A percentile compares a stretch with the other conserved stretches of the same genome.
phyloP scores from a whole-genome alignment of 768 basidiomycete species.

The Artomyces pyxidatus region DNA sequence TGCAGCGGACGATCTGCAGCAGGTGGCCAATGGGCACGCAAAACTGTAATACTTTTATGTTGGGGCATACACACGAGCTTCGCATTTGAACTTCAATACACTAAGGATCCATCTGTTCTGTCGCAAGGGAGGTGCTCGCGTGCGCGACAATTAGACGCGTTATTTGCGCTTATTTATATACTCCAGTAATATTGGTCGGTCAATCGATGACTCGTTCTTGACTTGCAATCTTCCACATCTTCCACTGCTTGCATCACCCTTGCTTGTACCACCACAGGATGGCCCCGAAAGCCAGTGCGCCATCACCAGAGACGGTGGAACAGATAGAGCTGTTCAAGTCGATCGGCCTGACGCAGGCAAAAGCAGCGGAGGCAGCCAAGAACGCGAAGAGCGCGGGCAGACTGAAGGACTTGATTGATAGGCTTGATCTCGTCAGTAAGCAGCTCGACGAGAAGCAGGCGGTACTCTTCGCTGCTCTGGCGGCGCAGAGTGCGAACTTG shows the following conservation, averaged over 20 bases:
- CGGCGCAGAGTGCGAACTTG: constrained; percentile 57
- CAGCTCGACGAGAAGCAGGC: constrained; percentile 71
- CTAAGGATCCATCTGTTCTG: neutral
- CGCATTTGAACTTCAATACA: neutral
- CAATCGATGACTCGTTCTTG: constrained; percentile 3
- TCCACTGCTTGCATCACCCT: neutral
- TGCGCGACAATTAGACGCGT: neutral
- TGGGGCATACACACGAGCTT: too few relatives aligned
- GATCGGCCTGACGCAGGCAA: constrained; percentile 67
- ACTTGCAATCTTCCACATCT: neutral
- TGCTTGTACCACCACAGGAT: too few relatives aligned
- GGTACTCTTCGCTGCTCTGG: constrained; percentile 57
- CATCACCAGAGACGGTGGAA: constrained; percentile 28
- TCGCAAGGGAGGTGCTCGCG: neutral
- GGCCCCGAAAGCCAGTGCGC: neutral
- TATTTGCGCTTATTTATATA: constrained; percentile 1
- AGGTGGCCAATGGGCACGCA: too few relatives aligned
- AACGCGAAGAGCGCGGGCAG: constrained; percentile 67
- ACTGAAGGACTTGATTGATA: constrained; percentile 62
- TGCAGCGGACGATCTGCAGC: neutral
- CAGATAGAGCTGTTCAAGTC: constrained; percentile 57
- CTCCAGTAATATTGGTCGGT: neutral
- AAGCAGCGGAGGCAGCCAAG: constrained; percentile 78
- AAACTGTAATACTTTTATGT: too few relatives aligned
- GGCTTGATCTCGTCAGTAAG: constrained; percentile 38